Percentiles rank a stretch among this genome's conserved stretches.
Evolutionary conservation across 148 eudicot species (phyloP).

Genomic region (Euryodendron excelsum): DNA sequence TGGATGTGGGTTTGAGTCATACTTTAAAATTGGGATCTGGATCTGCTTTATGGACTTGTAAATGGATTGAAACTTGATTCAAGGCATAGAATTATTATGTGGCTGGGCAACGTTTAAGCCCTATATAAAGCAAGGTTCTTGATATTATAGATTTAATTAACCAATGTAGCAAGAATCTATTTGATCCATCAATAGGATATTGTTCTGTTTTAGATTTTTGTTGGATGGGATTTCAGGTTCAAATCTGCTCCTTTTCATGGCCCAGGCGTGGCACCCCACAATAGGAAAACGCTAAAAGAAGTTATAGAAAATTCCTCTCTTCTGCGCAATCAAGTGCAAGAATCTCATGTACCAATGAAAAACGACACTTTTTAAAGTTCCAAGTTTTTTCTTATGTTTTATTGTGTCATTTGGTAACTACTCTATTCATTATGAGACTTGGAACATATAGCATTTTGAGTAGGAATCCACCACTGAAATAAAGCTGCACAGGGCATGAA

Average conservation of each 20-base stretch:
- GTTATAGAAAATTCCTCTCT: too few relatives aligned
- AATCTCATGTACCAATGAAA: too few relatives aligned
- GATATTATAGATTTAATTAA: neutral
- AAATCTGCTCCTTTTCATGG: neutral
- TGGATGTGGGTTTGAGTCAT: conserved; percentile 2
- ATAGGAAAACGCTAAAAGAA: neutral
- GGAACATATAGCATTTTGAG: too few relatives aligned
- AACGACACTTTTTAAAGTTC: too few relatives aligned
- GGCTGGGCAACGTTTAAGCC: neutral
- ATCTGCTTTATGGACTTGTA: too few relatives aligned
- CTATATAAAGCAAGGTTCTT: neutral
- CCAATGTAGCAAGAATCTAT: neutral
- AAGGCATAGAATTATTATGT: neutral
- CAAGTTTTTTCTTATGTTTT: too few relatives aligned
- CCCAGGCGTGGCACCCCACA: neutral
- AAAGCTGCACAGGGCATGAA: too few relatives aligned
- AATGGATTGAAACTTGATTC: neutral
- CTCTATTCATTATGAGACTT: too few relatives aligned
- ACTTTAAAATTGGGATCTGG: neutral
- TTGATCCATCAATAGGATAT: neutral
- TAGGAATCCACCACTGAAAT: too few relatives aligned
- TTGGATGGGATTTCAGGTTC: neutral
- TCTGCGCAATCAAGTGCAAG: too few relatives aligned
- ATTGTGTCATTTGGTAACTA: too few relatives aligned
- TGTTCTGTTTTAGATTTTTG: neutral